Evolutionary conservation across 2,329 filamentous ascomycete species (phyloP), one percentile per base, ranked within the genome.

Genomic region (Phialophora expanda): DNA sequence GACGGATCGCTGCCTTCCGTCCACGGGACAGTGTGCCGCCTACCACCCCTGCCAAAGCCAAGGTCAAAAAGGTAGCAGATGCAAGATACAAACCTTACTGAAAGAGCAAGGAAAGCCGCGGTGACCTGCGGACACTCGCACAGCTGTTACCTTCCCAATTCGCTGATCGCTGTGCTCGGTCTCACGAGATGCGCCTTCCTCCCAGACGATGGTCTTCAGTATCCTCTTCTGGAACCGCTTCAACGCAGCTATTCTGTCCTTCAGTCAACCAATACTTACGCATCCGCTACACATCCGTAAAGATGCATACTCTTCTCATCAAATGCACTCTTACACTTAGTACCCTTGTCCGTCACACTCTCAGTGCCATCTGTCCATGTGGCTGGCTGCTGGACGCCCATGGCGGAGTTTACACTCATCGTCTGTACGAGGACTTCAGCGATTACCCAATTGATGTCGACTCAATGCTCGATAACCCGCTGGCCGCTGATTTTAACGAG

Each of bases 381-480:
- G 70, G 69, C 28, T 70, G 69, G 69, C 63, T 57, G 20, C 50
- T 70, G 4, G 48, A 56, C 28, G 69, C 71, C 14, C 71, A 70
- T 7, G 50, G 57, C 41, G 65, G 71, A 14, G 68, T 73, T n/a
- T 74, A 72, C 62, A 74, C 73, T n/a, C 69, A 74, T 67, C 62
- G 66, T 32, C 68, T 74, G 28, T 65, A 70, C 55, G 70, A 71
- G 46, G 70, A 75, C 60, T 74, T 75, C 61, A 69, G 66, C 57
- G 48, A 55, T 32, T 71, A 68, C 48, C 28, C 71, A 1, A 55
- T 55, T n/a, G 64, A 71, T 32, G 63, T 66, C 17, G 66, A 69
- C 32, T 64, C 62, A n/a, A 57, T 73, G 22, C 56, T 69, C 51
- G 53, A 67, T 6, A 69, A 71, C 55, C 66, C 56, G 0, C 34